Evolutionary conservation across 2,329 filamentous ascomycete species (phyloP).

Genomic region (Fusarium verrucosum): DNA sequence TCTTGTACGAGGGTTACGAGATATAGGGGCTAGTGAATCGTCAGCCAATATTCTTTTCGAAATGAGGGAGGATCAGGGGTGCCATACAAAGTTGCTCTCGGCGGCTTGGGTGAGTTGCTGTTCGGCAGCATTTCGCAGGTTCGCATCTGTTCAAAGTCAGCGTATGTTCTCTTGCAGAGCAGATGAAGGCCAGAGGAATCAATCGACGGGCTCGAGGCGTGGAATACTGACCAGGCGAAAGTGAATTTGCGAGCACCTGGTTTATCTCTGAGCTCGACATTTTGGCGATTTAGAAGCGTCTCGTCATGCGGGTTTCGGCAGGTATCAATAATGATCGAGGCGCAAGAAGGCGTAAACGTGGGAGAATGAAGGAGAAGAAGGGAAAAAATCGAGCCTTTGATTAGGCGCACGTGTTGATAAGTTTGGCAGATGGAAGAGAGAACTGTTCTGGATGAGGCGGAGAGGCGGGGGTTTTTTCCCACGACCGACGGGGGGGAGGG

Average conservation of each 20-base stretch:
- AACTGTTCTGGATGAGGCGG: conserved; percentile 42
- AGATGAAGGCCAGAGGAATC: conserved; percentile 2
- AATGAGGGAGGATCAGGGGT: conserved; percentile 33
- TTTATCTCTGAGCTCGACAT: conserved; percentile 91
- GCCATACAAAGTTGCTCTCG: conserved; percentile 89
- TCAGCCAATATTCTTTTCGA: conserved; percentile 40
- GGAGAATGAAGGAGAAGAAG: conserved; percentile 25
- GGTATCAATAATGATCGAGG: conserved; percentile 39
- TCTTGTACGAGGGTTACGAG: conserved; percentile 91
- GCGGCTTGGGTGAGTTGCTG: conserved; percentile 92
- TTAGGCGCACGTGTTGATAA: conserved; percentile 47
- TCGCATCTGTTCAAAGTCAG: conserved; percentile 74
- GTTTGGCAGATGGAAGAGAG: conserved; percentile 41
- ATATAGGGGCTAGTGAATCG: conserved; percentile 78
- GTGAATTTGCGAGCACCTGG: conserved; percentile 95
- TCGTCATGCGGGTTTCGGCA: conserved; percentile 52
- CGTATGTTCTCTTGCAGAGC: conserved; percentile 20
- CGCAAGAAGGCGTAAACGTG: conserved; percentile 13
- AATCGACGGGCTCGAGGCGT: conserved; percentile 16
- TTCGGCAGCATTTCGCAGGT: conserved; percentile 89
- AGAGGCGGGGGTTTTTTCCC: conserved; percentile 45
- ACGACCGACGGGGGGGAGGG: conserved; percentile 32
- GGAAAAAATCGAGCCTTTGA: conserved; percentile 36
- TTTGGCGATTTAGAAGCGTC: conserved; percentile 52
- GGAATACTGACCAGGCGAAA: conserved; percentile 82